Conservation (phyloP, 192 early-diverging fungal species). For the Coemansia aciculifera region DNA sequence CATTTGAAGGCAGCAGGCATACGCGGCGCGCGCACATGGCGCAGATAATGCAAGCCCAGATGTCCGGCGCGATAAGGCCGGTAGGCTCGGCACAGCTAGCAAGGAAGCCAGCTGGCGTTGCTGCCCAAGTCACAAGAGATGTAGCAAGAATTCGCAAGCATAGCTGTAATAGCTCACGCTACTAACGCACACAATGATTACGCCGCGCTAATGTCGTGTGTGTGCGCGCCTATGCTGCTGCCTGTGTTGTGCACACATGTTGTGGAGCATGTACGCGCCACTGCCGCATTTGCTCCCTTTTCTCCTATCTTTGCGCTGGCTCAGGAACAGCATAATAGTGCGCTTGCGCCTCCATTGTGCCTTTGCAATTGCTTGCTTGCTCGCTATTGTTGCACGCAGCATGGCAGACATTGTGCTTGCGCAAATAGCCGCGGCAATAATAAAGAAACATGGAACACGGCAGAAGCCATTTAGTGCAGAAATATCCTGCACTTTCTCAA, state of each 20-base stretch:
- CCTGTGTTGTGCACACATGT: not conserved
- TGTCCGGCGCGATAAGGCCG: not conserved
- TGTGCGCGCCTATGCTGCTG: not conserved
- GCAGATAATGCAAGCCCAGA: conserved; percentile 1
- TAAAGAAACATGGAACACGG: not conserved
- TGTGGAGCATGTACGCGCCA: conserved; percentile 6
- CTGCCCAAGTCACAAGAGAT: not conserved
- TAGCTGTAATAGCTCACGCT: not conserved
- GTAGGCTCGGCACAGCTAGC: not conserved
- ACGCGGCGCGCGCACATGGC: not conserved
- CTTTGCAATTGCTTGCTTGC: conserved; percentile 10
- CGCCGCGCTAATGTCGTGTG: not conserved
- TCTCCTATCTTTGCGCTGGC: not conserved
- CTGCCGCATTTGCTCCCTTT: not conserved
- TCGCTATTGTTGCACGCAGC: not conserved
- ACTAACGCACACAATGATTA: not conserved
- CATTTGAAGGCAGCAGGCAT: not conserved
- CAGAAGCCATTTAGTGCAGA: not conserved
- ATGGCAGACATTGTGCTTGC: not conserved
- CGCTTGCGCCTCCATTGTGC: not conserved
- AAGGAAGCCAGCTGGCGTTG: not conserved
- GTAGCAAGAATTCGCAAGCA: not conserved
- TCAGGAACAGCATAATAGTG: conserved; percentile 2
- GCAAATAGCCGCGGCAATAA: conserved; percentile 11
- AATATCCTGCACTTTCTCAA: conserved; percentile 2